Evolutionary conservation across 2,329 filamentous ascomycete species (phyloP).

Genomic region (Capronia epimyces): DNA sequence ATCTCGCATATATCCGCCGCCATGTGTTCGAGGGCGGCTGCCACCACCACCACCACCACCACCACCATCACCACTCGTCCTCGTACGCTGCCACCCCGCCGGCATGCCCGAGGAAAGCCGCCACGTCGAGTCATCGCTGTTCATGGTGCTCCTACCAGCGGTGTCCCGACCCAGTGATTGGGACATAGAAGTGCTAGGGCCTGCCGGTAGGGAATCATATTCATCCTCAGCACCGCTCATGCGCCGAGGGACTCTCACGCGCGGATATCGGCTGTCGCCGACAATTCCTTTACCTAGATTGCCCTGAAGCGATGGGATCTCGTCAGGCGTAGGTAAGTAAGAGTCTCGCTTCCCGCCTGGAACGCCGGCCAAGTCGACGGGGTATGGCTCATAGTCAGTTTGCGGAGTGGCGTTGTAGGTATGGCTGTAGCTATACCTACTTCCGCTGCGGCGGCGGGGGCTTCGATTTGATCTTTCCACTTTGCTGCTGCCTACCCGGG

Average conservation of each 20-base stretch:
- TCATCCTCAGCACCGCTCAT: not conserved
- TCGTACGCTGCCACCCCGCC: constrained; percentile 18
- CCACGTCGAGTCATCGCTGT: constrained; percentile 15
- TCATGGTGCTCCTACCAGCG: not conserved
- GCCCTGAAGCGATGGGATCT: not conserved
- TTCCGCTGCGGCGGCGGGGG: constrained; percentile 6
- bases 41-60: not conserved
- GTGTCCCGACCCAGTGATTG: not conserved
- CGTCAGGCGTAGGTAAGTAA: not conserved
- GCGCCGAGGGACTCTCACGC: constrained; percentile 14
- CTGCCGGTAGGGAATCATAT: not conserved
- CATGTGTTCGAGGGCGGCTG: not conserved
- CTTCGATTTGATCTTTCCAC: not conserved
- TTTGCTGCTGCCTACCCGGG: not conserved
- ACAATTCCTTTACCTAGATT: constrained; percentile 5
- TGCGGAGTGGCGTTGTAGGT: not conserved
- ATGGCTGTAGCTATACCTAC: not conserved
- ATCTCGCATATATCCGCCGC: not conserved
- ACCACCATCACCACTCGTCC: not conserved
- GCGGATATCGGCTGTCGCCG: constrained; percentile 21
- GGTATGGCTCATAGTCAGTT: not conserved
- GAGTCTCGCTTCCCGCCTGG: not conserved
- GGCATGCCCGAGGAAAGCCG: constrained; percentile 22
- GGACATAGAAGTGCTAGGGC: not conserved
- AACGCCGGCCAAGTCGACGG: not conserved